Evolutionary conservation across 805 yeast species (phyloP).

Genomic region (Scheffersomyces amazonensis): DNA sequence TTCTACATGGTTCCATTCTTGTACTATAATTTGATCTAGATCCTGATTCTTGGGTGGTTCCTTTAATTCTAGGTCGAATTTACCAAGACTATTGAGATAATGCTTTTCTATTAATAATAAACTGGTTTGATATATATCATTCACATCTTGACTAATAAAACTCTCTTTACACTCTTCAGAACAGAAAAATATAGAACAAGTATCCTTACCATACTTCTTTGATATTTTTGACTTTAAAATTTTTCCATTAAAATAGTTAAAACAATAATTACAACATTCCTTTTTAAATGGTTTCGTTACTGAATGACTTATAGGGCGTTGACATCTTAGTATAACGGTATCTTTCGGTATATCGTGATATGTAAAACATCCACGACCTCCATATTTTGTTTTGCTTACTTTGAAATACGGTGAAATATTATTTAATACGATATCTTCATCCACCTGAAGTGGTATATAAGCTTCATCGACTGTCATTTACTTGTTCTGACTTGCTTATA

Average conservation of each 20-base stretch:
- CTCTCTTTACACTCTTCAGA: conserved; percentile 40
- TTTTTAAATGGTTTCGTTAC: conserved; percentile 54
- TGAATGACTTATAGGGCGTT: conserved; percentile 44
- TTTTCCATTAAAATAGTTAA: conserved; percentile 45
- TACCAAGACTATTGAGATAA: conserved; percentile 16
- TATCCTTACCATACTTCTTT: conserved; percentile 11
- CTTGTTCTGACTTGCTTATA: too few relatives aligned
- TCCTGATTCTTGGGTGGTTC: conserved; percentile 13
- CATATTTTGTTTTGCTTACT: conserved; percentile 40
- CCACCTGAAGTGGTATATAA: too few relatives aligned
- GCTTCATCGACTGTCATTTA: too few relatives aligned
- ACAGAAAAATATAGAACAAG: conserved; percentile 39
- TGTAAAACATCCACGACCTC: conserved; percentile 66
- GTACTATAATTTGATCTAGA: conserved; percentile 11
- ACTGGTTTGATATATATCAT: conserved; percentile 28
- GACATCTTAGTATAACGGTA: conserved; percentile 37
- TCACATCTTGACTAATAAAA: conserved; percentile 35
- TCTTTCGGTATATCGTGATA: conserved; percentile 33
- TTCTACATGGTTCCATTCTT: conserved; percentile 36
- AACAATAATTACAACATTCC: conserved; percentile 61
- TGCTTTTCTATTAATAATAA: conserved; percentile 37
- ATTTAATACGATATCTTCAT: background rate
- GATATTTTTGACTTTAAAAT: conserved; percentile 40
- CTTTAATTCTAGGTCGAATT: conserved; percentile 21
- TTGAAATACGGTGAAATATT: conserved; percentile 27